Base-by-base conservation (phyloP, 352 stramenopile species). In the Phytophthora nicotianae region DNA sequence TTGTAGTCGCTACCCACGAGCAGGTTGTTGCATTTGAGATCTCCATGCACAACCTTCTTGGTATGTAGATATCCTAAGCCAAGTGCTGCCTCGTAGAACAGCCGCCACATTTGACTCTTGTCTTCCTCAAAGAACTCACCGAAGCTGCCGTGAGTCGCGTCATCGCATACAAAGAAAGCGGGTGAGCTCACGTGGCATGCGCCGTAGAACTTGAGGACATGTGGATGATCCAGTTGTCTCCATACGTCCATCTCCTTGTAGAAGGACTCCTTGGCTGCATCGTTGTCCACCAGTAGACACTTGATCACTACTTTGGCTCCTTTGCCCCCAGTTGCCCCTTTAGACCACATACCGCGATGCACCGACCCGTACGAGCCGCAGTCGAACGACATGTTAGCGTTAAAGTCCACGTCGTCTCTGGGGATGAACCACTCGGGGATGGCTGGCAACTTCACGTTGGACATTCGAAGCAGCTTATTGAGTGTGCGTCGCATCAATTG, bases 1-100 rank as follows among this genome's bases (percentile, higher is more conserved):
- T 48, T 46, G 16, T 47, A 20, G 23, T 58, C 50, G 6, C 16
- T 14, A 9, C 50, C 35, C 0, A 58, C 17, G 16, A 48, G 35
- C 13, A 58, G 7, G n/a, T 58, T 58, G 8, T 42, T 48, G 21
- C 35, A 48, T 23, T 58, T 58, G 14, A 58, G 21, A 16, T 48
- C 37, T 17, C 23, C 32, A n/a, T 38, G 32, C 32, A 38, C 32
- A 3, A 38, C 32, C 9, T 38, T 38, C 32, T 38, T 16, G 4
- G 32, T 3, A 13, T 38, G 32, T 17, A 38, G 10, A n/a, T 38
- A 38, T 16, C 13, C 32, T n/a, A 38, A 38, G 13, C 32, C 32
- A 16, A 38, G 11, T 38, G 32, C 32, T 17, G 32, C 32, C 13
- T 17, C 11, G 13, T 38, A n/a, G 32, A 38, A 38, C 32, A 38